Evolutionary conservation across 2,329 filamentous ascomycete genomes (phyloP), one percentile per base, ranked within the genome.

Genomic region (Balansia obtecta): DNA sequence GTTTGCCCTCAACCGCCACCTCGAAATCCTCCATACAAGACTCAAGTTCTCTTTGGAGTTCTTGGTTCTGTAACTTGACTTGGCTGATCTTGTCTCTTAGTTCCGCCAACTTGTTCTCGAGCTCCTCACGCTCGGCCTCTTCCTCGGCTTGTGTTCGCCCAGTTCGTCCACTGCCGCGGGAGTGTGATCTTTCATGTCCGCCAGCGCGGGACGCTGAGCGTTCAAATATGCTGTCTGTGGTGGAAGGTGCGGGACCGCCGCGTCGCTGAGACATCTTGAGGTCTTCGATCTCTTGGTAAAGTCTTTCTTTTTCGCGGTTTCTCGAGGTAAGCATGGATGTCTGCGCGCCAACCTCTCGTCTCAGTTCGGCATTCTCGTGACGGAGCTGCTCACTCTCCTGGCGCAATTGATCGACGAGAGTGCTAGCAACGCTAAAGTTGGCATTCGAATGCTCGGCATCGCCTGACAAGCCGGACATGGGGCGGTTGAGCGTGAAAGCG

Each of bases 271-370:
- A 82, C 59, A 97, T 81, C 68, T 97, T 98, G 54, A 98, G 74
- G 54, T 96, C 90, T 67, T 98, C 93, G 55, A 97, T 97, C 64
- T 98, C 91, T 63, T 95, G 88, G 65, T 97, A 95, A 9, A 98
- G 74, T 5, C 89, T 82, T 63, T 97, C 90, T 63, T 95, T 94
- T 63, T 98, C 93, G 27, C 89, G 85, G 61, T 96, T 96, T 22
- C 93, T 80, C 37, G 93, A 97, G 1, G 91, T 96, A 34, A 98
- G 77, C 88, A 98, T 97, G 0, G 90, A 96, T 1, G 90, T 95
- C 65, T 98, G 93, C 2, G 93, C 93, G 54, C 90, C 88, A 32
- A 97, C 86, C 65, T 97, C 90, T 49, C 90, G 85, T 49, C 91
- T 82, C 33, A 98, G 69, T 64, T 96, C 91, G 2, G 88, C 88